Conservation (phyloP, 208 protist genomes). For the Leishmania braziliensis region DNA sequence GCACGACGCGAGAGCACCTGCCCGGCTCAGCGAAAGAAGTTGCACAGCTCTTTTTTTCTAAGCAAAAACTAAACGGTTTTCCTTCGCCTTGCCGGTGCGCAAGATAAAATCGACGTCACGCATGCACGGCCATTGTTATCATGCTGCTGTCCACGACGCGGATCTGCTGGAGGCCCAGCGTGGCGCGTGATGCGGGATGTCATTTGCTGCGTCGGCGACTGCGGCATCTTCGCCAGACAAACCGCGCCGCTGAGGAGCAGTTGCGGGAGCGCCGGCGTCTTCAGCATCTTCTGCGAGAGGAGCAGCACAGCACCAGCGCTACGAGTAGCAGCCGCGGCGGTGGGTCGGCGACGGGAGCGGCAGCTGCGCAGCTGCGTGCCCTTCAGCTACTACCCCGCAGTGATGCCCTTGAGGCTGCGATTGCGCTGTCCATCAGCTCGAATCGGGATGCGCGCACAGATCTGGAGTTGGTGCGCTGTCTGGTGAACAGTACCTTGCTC, state of each 20-base stretch:
- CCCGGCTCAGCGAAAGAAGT: not conserved
- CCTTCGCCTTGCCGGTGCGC: not conserved
- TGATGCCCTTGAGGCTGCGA: slow-evolving; percentile 67
- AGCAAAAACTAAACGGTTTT: not conserved
- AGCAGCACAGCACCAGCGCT: slow-evolving; percentile 5
- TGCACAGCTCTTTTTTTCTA: not conserved
- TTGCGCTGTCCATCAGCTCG: slow-evolving; percentile 75
- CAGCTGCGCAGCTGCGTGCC: slow-evolving; percentile 8
- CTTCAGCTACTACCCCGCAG: slow-evolving; percentile 69
- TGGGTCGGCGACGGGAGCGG: not conserved
- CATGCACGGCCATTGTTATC: not conserved
- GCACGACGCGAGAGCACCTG: not conserved
- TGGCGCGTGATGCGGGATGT: not conserved
- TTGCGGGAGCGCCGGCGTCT: slow-evolving; percentile 47
- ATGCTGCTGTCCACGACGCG: slow-evolving; percentile 15
- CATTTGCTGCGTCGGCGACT: slow-evolving; percentile 34
- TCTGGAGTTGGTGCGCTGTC: slow-evolving; percentile 81
- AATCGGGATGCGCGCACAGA: slow-evolving; percentile 80
- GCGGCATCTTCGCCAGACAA: slow-evolving; percentile 24
- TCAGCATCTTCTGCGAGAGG: slow-evolving; percentile 15
- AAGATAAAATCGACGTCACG: not conserved
- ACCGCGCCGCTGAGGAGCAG: slow-evolving; percentile 21
- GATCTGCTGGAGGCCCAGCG: slow-evolving; percentile 1
- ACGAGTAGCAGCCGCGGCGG: not conserved
- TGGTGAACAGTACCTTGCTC: slow-evolving; percentile 71